Evolutionary conservation across 2,329 filamentous ascomycete genomes (phyloP).

Genomic region (Diaporthe caulivora): DNA sequence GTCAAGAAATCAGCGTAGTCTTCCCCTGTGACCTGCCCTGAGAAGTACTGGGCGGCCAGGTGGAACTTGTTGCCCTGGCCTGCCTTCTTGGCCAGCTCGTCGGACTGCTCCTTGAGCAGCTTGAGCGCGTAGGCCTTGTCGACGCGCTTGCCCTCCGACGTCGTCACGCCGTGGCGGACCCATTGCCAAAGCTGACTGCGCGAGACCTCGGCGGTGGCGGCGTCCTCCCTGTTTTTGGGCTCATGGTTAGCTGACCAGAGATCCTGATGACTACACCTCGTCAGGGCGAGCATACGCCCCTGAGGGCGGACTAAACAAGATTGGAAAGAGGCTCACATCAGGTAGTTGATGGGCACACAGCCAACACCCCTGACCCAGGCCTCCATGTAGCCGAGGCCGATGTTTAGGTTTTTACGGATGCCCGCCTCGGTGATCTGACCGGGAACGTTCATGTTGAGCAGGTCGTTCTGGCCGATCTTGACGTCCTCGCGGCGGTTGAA

Average conservation of each 20-base stretch:
- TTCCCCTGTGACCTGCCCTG: conserved; percentile 93
- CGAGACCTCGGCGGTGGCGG: conserved; percentile 95
- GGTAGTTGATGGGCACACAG: conserved; percentile 96
- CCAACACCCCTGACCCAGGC: conserved; percentile 95
- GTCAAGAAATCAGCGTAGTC: conserved; percentile 98
- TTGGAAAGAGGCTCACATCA: conserved; percentile 73
- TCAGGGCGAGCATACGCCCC: not conserved
- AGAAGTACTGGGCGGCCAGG: conserved; percentile 92
- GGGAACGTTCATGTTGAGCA: conserved; percentile 98
- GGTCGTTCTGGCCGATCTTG: conserved; percentile 84
- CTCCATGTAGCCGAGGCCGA: conserved; percentile 98
- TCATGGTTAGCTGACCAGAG: not conserved
- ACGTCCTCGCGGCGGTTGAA: conserved; percentile 93
- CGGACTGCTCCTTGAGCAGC: conserved; percentile 87
- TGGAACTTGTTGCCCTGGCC: conserved; percentile 92
- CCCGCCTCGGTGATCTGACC: conserved; percentile 93
- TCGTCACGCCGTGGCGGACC: conserved; percentile 80
- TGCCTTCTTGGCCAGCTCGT: conserved; percentile 79
- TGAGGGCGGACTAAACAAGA: too few species aligned
- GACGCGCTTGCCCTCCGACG: conserved; percentile 89
- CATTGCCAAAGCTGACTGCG: conserved; percentile 98
- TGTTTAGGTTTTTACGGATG: conserved; percentile 97
- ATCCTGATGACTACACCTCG: too few species aligned
- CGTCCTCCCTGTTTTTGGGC: conserved; percentile 76
- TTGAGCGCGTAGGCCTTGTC: conserved; percentile 92